Evolutionary conservation across 306 rosid species (phyloP).

Genomic region (Vicia villosa): DNA sequence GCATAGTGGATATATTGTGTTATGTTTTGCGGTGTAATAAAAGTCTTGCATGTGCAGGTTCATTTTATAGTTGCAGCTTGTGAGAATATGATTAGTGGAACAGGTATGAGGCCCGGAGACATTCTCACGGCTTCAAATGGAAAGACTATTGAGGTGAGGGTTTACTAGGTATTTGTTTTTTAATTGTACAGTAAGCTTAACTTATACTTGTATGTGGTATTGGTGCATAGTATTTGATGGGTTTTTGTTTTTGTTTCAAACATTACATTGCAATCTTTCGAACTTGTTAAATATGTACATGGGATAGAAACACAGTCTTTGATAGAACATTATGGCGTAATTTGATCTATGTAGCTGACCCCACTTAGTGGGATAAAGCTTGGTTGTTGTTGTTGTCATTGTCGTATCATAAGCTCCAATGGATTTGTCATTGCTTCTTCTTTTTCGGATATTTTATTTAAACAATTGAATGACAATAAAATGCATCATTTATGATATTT

Average conservation of each 20-base stretch:
- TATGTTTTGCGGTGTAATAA: slow-evolving; percentile 18
- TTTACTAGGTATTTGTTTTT: slow-evolving; percentile 28
- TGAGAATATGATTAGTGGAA: slow-evolving; percentile 99
- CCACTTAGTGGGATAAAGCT: too few species aligned
- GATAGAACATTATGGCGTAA: too few species aligned
- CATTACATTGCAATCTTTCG: background rate
- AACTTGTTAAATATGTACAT: background rate
- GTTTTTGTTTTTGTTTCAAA: slow-evolving; percentile 13
- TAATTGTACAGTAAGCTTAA: background rate
- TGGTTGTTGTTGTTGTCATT: too few species aligned
- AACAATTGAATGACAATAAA: slow-evolving; percentile 30
- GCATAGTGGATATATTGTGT: background rate
- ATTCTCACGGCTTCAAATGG: slow-evolving; percentile 98
- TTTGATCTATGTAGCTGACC: too few species aligned
- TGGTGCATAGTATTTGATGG: slow-evolving; percentile 18
- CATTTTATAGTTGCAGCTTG: slow-evolving; percentile 98
- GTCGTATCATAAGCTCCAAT: background rate
- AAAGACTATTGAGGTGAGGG: slow-evolving; percentile 90
- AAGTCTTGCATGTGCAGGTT: slow-evolving; percentile 60
- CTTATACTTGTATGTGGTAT: background rate
- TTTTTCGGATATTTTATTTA: slow-evolving; percentile 27
- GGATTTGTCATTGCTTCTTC: slow-evolving; percentile 9
- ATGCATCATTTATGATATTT: slow-evolving; percentile 14
- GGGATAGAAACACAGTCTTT: too few species aligned
- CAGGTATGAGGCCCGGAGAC: slow-evolving; percentile 99